phyloP scores from a whole-genome alignment of 2,329 filamentous ascomycete species.

The Phaeomoniella chlamydospora region DNA sequence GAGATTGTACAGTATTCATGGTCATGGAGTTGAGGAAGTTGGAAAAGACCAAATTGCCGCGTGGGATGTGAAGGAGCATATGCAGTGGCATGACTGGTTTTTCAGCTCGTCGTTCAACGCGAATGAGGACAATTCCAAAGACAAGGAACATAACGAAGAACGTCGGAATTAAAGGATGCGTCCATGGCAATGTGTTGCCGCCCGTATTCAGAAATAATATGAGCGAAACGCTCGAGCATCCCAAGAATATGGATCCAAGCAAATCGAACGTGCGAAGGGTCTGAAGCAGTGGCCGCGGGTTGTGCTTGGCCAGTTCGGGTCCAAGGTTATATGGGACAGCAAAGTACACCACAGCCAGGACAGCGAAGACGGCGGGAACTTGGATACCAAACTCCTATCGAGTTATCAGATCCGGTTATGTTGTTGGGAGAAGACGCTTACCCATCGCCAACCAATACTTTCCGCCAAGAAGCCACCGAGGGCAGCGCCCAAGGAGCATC shows the following conservation, averaged over 20 bases:
- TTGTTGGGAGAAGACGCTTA: neutral
- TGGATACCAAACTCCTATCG: constrained; percentile 45
- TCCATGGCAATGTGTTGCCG: constrained; percentile 50
- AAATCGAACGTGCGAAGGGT: constrained; percentile 44
- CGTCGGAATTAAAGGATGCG: constrained; percentile 41
- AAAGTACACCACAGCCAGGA: constrained; percentile 26
- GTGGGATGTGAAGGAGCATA: constrained; percentile 34
- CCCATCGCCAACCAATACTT: constrained; percentile 56
- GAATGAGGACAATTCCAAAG: constrained; percentile 37
- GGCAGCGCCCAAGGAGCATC: constrained; percentile 41
- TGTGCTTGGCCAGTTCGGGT: constrained; percentile 28
- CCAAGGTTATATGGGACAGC: constrained; percentile 33
- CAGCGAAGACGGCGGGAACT: constrained; percentile 35
- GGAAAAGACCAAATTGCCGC: constrained; percentile 37
- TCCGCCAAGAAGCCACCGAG: constrained; percentile 58
- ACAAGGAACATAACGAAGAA: constrained; percentile 35
- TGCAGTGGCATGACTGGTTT: constrained; percentile 47
- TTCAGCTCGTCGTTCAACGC: constrained; percentile 33
- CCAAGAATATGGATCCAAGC: constrained; percentile 39
- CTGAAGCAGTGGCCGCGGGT: constrained; percentile 28
- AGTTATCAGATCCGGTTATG: neutral
- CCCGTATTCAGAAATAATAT: constrained; percentile 49
- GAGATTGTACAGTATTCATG: constrained; percentile 38
- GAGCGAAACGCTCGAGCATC: constrained; percentile 36
- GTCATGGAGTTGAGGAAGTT: constrained; percentile 25